A percentile compares a stretch with the other conserved stretches of the same genome.
Conservation (phyloP, 768 basidiomycete genomes). For the Leccinum sublutescens region DNA sequence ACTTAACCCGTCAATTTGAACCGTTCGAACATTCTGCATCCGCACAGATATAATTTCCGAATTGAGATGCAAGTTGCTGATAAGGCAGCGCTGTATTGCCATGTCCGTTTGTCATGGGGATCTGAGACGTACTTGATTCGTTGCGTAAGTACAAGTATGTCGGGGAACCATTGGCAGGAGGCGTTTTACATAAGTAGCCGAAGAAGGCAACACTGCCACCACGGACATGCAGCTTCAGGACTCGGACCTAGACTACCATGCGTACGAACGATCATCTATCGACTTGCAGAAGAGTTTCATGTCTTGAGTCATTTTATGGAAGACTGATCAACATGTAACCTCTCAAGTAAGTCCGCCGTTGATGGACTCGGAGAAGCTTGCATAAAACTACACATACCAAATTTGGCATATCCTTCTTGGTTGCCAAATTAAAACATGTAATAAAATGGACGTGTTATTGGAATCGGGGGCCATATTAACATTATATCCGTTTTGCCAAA, state of each 20-base stretch:
- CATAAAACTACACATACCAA: constrained; percentile 27
- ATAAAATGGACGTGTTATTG: background rate
- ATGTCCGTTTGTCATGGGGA: background rate
- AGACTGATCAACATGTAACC: background rate
- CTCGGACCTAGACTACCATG: background rate
- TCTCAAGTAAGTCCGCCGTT: background rate
- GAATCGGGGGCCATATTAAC: background rate
- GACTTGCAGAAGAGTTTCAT: background rate
- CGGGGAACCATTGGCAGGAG: background rate
- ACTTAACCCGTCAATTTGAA: background rate
- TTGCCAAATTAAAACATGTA: background rate
- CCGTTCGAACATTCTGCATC: background rate
- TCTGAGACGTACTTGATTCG: background rate
- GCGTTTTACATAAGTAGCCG: background rate
- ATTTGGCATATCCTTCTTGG: constrained; percentile 21
- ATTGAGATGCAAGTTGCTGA: background rate
- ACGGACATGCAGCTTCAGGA: background rate
- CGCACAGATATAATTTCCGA: background rate
- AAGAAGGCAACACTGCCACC: background rate
- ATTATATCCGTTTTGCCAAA: background rate
- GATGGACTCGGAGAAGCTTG: background rate
- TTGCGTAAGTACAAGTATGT: background rate
- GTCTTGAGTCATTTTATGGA: background rate
- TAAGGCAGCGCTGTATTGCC: background rate
- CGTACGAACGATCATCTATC: background rate